These are phyloP conservation scores for Schwanniomyces yamadae DNA, from an alignment of 805 yeast species.

Conservation along the genomic window DNA sequence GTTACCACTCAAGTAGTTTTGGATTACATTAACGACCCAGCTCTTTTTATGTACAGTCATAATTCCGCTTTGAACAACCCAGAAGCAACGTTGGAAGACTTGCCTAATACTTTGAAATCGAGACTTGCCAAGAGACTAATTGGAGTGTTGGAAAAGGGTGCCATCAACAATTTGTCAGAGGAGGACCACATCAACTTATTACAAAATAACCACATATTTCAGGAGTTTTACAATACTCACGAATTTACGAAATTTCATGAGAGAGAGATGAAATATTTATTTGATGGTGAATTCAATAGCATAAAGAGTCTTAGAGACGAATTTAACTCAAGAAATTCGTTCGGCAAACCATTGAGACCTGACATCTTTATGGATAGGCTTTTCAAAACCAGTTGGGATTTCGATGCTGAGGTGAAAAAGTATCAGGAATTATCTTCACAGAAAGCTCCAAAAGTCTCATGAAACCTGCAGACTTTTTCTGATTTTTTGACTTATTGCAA, in stretches of 20 bases:
- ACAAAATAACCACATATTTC: conserved; percentile 22
- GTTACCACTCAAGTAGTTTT: conserved; percentile 25
- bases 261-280: conserved; percentile 21
- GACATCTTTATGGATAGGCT: conserved; percentile 26
- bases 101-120: conserved; percentile 1
- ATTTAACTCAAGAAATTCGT: conserved; percentile 4
- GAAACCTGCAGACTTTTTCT: too few species aligned
- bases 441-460: too few species aligned
- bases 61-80: conserved; percentile 4
- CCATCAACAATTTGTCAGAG: conserved; percentile 18
- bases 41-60: conserved; percentile 14
- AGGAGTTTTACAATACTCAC: conserved; percentile 21
- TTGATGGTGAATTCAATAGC: conserved; percentile 4
- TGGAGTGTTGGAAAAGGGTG: conserved; percentile 15
- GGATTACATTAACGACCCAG: conserved; percentile 23
- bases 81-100: neutral
- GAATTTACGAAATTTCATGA: conserved; percentile 29
- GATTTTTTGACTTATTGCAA: too few species aligned
- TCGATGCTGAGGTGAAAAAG: conserved; percentile 15
- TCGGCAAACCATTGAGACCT: conserved; percentile 22
- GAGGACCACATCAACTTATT: conserved; percentile 27
- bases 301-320: conserved; percentile 4
- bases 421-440: conserved; percentile 9
- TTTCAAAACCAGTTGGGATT: conserved; percentile 20
- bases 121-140: conserved; percentile 10